A percentile compares a stretch with the other conserved stretches of the same genome.
Conservation (phyloP, 495 filamentous ascomycete genomes). For the Podospora pseudoanserina region DNA sequence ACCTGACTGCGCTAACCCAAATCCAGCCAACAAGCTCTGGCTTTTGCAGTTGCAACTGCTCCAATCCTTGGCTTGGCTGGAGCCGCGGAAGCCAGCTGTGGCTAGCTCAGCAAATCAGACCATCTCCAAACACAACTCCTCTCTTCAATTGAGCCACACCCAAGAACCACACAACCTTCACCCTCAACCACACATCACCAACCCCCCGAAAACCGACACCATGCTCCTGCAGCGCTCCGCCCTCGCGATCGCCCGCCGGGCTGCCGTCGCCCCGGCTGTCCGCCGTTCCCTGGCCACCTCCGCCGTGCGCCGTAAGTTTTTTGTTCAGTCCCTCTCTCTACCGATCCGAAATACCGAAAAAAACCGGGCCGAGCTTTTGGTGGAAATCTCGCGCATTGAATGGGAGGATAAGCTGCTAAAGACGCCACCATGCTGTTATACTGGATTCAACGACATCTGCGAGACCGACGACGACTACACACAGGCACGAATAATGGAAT, state of each 20-base stretch:
- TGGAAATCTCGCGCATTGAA: conserved; percentile 23
- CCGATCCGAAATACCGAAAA: conserved; percentile 9
- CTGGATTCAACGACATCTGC: background rate
- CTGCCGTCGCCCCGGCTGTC: conserved; percentile 56
- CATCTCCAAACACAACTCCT: conserved; percentile 27
- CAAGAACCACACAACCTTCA: conserved; percentile 10
- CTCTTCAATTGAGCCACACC: conserved; percentile 21
- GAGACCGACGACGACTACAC: background rate
- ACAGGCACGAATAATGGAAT: background rate
- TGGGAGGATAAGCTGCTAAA: background rate
- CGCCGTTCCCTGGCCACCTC: conserved; percentile 57
- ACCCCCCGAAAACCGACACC: conserved; percentile 35
- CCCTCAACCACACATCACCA: conserved; percentile 24
- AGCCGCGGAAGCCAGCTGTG: conserved; percentile 1
- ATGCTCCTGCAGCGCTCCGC: conserved; percentile 86
- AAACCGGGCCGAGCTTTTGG: conserved; percentile 10
- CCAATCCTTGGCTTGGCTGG: conserved; percentile 19
- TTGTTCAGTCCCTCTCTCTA: background rate
- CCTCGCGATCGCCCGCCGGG: conserved; percentile 66
- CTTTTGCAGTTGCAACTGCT: conserved; percentile 6
- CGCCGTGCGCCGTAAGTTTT: conserved; percentile 56
- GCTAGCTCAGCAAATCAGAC: conserved; percentile 25
- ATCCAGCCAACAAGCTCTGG: conserved; percentile 13
- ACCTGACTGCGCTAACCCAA: conserved; percentile 22
- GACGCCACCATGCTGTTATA: conserved; percentile 6